phyloP scores from a whole-genome alignment of 1,284 basidiomycete species.

The Phenoliferia sp. region DNA sequence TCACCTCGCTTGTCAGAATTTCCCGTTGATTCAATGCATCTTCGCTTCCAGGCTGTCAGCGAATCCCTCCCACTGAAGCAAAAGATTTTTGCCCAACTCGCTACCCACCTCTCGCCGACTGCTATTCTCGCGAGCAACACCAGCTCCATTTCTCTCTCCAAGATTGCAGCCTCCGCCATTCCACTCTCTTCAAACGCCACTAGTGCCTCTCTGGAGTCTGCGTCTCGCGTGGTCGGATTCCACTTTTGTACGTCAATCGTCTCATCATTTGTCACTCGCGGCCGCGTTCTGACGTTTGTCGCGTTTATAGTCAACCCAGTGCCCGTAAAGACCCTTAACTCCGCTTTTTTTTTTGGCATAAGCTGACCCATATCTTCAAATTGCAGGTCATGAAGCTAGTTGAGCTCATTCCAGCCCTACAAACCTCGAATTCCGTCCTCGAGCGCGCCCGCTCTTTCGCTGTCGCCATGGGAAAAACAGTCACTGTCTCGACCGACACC shows the following conservation, averaged over 20 bases:
- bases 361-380: too few species aligned
- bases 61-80: slow-evolving; percentile 79
- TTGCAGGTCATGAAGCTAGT: slow-evolving; percentile 61
- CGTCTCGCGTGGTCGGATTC: slow-evolving; percentile 64
- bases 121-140: slow-evolving; percentile 91
- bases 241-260: slow-evolving; percentile 27
- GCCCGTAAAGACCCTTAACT: slow-evolving; percentile 1
- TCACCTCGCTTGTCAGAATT: background rate
- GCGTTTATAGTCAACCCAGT: slow-evolving; percentile 26
- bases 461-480: slow-evolving; percentile 85
- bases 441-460: slow-evolving; percentile 77
- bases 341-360: background rate
- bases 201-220: slow-evolving; percentile 49
- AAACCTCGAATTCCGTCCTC: slow-evolving; percentile 74
- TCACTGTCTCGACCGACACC: slow-evolving; percentile 79
- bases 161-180: slow-evolving; percentile 72
- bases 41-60: slow-evolving; percentile 65
- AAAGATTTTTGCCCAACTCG: slow-evolving; percentile 67
- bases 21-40: background rate
- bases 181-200: background rate
- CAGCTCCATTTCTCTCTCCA: slow-evolving; percentile 88
- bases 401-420: slow-evolving; percentile 85
- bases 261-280: background rate
- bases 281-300: background rate
- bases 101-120: slow-evolving; percentile 60